These are phyloP conservation scores for Sporothrix humicola DNA, from an alignment of 2,329 filamentous ascomycete genomes.

Conservation along the genomic window DNA sequence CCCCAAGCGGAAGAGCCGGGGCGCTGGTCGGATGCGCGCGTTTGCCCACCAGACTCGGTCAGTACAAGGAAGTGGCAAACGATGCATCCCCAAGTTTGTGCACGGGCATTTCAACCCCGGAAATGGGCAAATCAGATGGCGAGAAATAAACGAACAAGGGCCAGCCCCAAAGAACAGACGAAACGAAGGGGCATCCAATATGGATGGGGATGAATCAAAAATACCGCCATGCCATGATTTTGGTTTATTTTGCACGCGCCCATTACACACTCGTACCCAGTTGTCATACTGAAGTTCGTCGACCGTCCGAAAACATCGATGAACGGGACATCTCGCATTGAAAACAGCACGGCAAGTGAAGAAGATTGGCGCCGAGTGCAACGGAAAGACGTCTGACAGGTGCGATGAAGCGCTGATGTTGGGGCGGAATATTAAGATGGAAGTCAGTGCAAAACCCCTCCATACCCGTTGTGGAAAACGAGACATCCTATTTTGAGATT, in stretches of 20 bases:
- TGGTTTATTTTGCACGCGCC: not conserved
- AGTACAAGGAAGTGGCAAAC: not conserved
- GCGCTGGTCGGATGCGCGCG: not conserved
- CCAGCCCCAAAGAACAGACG: constrained; percentile 22
- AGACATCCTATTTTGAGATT: no score
- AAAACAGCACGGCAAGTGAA: no score
- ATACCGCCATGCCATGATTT: not conserved
- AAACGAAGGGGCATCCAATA: constrained; percentile 9
- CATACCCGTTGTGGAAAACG: no score
- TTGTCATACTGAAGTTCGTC: not conserved
- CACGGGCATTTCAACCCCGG: constrained; percentile 6
- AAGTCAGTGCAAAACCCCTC: no score
- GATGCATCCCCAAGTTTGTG: not conserved
- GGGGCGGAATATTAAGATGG: no score
- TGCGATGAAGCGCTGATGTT: no score
- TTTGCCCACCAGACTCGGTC: not conserved
- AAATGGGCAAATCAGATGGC: not conserved
- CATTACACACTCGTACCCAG: no score
- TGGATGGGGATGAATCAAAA: not conserved
- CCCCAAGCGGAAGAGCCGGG: constrained; percentile 5
- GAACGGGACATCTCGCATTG: no score
- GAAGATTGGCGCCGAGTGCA: no score
- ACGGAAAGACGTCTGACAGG: no score
- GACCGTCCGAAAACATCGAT: no score
- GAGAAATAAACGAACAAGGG: not conserved